A percentile compares a stretch with the other conserved stretches of the same genome.
These are phyloP conservation scores for Luffa acutangula DNA, from an alignment of 306 rosid species.

Conservation along the genomic window DNA sequence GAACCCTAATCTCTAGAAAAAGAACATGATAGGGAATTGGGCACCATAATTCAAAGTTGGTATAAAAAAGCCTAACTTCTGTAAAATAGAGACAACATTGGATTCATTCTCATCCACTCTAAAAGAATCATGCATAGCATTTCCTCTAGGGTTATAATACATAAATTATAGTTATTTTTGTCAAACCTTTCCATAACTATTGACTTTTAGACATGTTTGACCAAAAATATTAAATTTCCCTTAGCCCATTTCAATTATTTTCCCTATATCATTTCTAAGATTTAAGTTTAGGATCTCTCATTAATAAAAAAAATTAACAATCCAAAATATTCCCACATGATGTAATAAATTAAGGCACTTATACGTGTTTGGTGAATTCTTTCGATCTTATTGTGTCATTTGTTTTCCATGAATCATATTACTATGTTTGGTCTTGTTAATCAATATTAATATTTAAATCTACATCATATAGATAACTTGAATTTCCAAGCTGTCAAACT, in stretches of 20 bases:
- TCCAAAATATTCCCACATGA: neutral
- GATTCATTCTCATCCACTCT: neutral
- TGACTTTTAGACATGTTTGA: neutral
- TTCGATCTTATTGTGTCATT: too few relatives aligned
- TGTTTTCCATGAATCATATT: neutral
- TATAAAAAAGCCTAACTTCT: neutral
- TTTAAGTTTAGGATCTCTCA: neutral
- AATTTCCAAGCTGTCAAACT: too few relatives aligned
- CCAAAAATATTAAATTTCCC: too few relatives aligned
- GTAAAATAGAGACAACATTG: neutral
- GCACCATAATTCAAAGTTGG: neutral
- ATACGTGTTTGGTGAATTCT: too few relatives aligned
- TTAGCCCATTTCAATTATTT: too few relatives aligned
- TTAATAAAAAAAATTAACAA: too few relatives aligned
- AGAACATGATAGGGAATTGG: neutral
- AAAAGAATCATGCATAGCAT: neutral
- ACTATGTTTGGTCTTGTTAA: too few relatives aligned
- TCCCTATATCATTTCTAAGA: too few relatives aligned
- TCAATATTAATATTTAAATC: neutral
- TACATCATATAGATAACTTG: too few relatives aligned
- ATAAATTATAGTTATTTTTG: neutral
- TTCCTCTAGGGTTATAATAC: neutral
- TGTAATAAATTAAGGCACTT: too few relatives aligned
- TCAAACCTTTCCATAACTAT: neutral
- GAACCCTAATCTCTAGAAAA: neutral